Evolutionary conservation across 1,284 basidiomycete species (phyloP).

Genomic region (Ustilago sp.): DNA sequence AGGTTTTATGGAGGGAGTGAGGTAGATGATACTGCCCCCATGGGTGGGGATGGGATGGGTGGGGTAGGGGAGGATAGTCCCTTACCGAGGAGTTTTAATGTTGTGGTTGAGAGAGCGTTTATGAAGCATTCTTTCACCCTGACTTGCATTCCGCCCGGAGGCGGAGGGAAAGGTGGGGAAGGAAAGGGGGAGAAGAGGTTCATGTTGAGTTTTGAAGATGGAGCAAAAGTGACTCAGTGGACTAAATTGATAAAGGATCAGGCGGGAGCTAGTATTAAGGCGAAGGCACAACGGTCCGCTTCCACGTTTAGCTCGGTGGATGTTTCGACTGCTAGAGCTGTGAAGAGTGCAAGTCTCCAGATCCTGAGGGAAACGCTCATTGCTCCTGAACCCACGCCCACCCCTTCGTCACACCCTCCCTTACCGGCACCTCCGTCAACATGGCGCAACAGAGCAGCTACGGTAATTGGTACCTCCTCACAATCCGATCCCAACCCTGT

Average conservation of each 20-base stretch:
- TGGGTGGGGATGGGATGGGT: neutral
- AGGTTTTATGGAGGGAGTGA: conserved; percentile 50
- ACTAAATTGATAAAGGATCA: conserved; percentile 12
- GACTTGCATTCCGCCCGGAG: conserved; percentile 2
- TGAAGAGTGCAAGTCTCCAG: conserved; percentile 41
- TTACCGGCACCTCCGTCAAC: neutral
- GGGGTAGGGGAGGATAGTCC: conserved; percentile 15
- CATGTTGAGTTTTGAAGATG: conserved; percentile 60
- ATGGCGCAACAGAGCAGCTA: conserved; percentile 20
- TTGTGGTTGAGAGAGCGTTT: conserved; percentile 60
- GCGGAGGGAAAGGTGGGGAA: neutral
- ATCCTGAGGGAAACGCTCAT: conserved; percentile 57
- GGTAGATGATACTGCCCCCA: conserved; percentile 13
- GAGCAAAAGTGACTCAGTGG: conserved; percentile 28
- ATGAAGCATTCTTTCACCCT: conserved; percentile 60
- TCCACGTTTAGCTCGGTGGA: neutral
- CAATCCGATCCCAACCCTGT: neutral
- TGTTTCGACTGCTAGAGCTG: conserved; percentile 12
- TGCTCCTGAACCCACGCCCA: conserved; percentile 5
- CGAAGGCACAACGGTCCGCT: conserved; percentile 3
- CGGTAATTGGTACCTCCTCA: conserved; percentile 5
- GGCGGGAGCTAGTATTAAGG: conserved; percentile 17
- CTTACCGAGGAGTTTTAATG: conserved; percentile 46
- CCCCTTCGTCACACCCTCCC: neutral
- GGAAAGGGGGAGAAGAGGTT: conserved; percentile 26